Evolutionary conservation across 2,329 filamentous ascomycete species (phyloP).

Genomic region (Neonectria magnoliae): DNA sequence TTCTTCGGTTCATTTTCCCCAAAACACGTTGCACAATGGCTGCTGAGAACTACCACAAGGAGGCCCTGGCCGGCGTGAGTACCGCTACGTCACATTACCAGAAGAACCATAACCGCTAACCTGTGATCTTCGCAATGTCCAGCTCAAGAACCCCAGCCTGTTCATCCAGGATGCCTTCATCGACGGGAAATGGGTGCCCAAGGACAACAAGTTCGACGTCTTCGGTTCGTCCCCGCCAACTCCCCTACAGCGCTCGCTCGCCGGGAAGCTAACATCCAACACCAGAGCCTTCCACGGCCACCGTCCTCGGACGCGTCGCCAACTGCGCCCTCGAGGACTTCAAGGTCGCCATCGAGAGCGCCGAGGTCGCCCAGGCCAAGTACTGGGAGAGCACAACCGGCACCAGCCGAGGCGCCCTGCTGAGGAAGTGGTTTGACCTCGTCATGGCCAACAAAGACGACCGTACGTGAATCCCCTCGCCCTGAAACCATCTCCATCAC

Average conservation of each 20-base stretch:
- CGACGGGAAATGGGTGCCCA: constrained; percentile 42
- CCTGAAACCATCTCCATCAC: neutral
- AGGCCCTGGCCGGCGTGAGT: constrained; percentile 40
- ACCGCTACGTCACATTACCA: neutral
- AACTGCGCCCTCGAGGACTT: constrained; percentile 43
- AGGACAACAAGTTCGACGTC: constrained; percentile 44
- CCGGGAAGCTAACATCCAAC: constrained; percentile 10
- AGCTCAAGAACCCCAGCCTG: constrained; percentile 42
- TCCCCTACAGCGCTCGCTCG: neutral
- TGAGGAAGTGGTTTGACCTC: constrained; percentile 43
- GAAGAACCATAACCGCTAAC: constrained; percentile 24
- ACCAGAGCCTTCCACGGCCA: constrained; percentile 41
- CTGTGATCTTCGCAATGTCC: neutral
- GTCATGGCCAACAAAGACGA: constrained; percentile 42
- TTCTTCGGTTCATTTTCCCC: constrained; percentile 6
- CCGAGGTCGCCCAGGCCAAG: constrained; percentile 38
- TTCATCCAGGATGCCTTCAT: constrained; percentile 45
- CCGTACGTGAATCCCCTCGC: constrained; percentile 28
- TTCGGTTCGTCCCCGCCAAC: constrained; percentile 33
- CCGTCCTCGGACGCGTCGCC: constrained; percentile 41
- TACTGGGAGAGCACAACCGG: constrained; percentile 43
- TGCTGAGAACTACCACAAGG: constrained; percentile 42
- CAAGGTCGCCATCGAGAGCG: constrained; percentile 41
- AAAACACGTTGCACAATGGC: constrained; percentile 35
- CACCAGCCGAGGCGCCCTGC: constrained; percentile 40